Evolutionary conservation across 106 monocot genomes (phyloP), one percentile per base, ranked within the genome.

Genomic region (Dioscorea dumetorum): DNA sequence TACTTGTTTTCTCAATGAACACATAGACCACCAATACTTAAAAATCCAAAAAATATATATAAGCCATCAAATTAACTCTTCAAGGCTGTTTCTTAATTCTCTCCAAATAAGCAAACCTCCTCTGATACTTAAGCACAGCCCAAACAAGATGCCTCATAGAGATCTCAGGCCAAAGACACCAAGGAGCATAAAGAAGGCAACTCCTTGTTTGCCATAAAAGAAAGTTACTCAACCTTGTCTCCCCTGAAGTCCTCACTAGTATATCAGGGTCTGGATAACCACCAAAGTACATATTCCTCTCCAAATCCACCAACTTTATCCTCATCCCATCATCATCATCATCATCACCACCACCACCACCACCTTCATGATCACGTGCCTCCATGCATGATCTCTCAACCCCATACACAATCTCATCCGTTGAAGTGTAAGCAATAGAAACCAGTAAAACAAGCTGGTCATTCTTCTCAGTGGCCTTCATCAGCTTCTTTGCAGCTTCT

Each of bases 161-260:
- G 19, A 85, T 63, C 49, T 85, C 78, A 11, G 85, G 85, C 85
- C 85, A 85, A 2, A 85, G 68, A n/a, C 65, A 60, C 11, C 12
- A 14, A 1, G 74, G 74, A 9, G 63, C 67, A 24, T 78, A 71
- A 58, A 85, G 61, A 13, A 74, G 57, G 31, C 59, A 53, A 19
- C 58, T 49, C 0, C 48, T 32, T 0, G 75, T 81, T 33, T 86
- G 85, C 81, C 81, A 86, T 20, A 79, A 69, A 17, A 82, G 67
- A 22, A 86, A 82, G 52, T 86, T 86, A 57, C 86, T 86, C 41
- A 79, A 63, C 64, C 82, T 49, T 15, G 78, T 82, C 70, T 86
- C 86, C 28, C 86, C 86, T 4, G 79, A 76, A 16, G 82, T 86
- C 69, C 82, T 64, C 5, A 86, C 57, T 48, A 86, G 17, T 10